Evolutionary conservation across 116 monocot genomes (phyloP).

Genomic region (Posidonia oceanica): DNA sequence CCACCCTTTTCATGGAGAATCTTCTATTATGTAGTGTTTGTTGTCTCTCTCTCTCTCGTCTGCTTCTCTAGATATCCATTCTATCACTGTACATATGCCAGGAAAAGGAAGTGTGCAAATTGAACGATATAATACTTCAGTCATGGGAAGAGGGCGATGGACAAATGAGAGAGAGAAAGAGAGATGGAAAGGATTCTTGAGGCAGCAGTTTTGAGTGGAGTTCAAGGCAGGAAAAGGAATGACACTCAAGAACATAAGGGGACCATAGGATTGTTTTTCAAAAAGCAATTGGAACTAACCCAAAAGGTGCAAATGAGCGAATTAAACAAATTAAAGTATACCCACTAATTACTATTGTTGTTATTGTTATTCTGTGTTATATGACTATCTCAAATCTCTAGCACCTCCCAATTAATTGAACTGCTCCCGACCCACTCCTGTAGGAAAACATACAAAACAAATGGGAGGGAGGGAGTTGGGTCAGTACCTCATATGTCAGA

Average conservation of each 20-base stretch:
- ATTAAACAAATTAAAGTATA: neutral
- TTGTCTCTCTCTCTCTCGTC: slow-evolving; percentile 16
- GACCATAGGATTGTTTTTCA: slow-evolving; percentile 11
- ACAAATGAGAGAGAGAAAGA: slow-evolving; percentile 10
- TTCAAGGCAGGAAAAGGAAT: slow-evolving; percentile 75
- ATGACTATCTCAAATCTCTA: neutral
- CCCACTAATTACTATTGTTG: slow-evolving; percentile 7
- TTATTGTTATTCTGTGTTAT: slow-evolving; percentile 4
- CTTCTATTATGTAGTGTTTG: slow-evolving; percentile 12
- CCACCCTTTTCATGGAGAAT: slow-evolving; percentile 54
- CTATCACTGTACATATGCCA: slow-evolving; percentile 5
- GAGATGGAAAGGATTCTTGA: neutral
- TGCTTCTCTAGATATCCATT: slow-evolving; percentile 1
- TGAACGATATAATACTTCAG: slow-evolving; percentile 1
- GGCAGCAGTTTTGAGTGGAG: slow-evolving; percentile 57
- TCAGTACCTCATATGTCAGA: slow-evolving; percentile 9
- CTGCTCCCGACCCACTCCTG: no score
- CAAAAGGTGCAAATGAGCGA: neutral
- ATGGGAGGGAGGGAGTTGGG: no score
- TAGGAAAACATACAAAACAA: no score
- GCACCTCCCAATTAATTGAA: no score
- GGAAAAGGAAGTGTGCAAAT: slow-evolving; percentile 10
- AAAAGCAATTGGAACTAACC: slow-evolving; percentile 8
- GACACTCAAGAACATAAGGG: slow-evolving; percentile 44
- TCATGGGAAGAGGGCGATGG: neutral